These are phyloP conservation scores for Globisporangium echinulatum DNA, from an alignment of 352 stramenopile genomes.

Conservation along the genomic window DNA sequence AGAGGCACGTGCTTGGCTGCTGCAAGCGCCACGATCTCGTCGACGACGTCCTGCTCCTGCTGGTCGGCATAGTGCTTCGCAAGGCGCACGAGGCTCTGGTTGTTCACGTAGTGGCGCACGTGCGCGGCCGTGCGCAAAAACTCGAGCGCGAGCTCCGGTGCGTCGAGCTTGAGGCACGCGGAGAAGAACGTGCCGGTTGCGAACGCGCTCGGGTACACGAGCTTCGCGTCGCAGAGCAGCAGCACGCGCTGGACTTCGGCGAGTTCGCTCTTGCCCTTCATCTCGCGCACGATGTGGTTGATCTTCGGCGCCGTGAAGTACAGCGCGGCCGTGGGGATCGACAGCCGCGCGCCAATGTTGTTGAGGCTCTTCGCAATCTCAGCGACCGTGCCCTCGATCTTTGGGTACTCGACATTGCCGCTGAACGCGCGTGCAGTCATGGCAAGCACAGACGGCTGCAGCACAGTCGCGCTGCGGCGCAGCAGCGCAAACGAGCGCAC, in stretches of 20 bases:
- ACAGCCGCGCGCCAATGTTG: slow-evolving; percentile 65
- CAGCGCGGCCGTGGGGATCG: slow-evolving; percentile 66
- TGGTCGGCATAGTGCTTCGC: slow-evolving; percentile 54
- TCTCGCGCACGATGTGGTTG: slow-evolving; percentile 76
- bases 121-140: slow-evolving; percentile 67
- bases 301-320: slow-evolving; percentile 83
- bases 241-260: slow-evolving; percentile 61
- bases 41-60: slow-evolving; percentile 45
- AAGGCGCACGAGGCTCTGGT: slow-evolving; percentile 69
- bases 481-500: slow-evolving; percentile 13
- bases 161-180: slow-evolving; percentile 52
- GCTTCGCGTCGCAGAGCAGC: slow-evolving; percentile 74
- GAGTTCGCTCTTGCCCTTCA: slow-evolving; percentile 70
- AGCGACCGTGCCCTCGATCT: slow-evolving; percentile 62
- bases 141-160: slow-evolving; percentile 56
- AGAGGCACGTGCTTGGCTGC: slow-evolving; percentile 31
- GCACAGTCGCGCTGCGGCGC: slow-evolving; percentile 4
- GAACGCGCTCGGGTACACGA: slow-evolving; percentile 61
- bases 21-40: slow-evolving; percentile 58
- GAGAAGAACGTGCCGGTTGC: slow-evolving; percentile 59
- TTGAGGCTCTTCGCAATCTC: slow-evolving; percentile 68
- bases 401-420: slow-evolving; percentile 78
- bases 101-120: slow-evolving; percentile 70
- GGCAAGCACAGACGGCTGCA: neutral
- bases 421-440: slow-evolving; percentile 45